Base-by-base conservation (phyloP, 2,329 filamentous ascomycete species). In the Botrytis cinerea region DNA sequence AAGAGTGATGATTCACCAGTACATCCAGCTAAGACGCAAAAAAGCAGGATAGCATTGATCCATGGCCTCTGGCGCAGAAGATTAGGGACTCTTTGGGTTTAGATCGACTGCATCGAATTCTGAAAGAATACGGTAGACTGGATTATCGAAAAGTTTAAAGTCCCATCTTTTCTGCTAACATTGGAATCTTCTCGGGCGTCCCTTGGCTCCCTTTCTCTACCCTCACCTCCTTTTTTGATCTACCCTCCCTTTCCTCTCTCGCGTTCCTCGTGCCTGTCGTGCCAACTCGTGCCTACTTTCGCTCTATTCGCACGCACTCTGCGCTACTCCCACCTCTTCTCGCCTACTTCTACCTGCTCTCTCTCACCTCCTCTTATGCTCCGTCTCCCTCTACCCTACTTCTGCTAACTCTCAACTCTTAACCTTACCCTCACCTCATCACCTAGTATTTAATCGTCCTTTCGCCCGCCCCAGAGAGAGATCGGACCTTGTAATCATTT, bases 111-210 rank as follows among this genome's bases (percentile, higher is more conserved):
- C 51, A 57, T 57, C 51, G 51, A 57, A 32, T 57, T 57, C 51
- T 57, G n/a, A 57, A 57, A 57, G n/a, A 57, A 57, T 57, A 28
- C 51, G 51, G 51, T 57, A 28, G 51, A 28, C n/a, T 4, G 18
- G 51, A 57, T 57, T 28, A 57, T 57, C 51, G 51, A 57, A 57
- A 57, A 57, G 51, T 57, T 18, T 57, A 57, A 57, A 57, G 51
- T 57, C 51, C n/a, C 51, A 57, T 57, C n/a, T 54, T 35, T 35
- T 35, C 35, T 5, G 35, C 5, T 35, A 35, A 35, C 35, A 35
- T 7, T 35, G 1, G 4, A 35, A 35, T 32, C 2, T 32, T 32
- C 32, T 32, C 32, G 32, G 32, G 2, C 32, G 2, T 4, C 35
- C 35, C 4, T 35, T 38, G 32, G 2, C 32, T 32, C 32, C 35